These are phyloP conservation scores for Quercus suber DNA, from an alignment of 306 rosid genomes.

Conservation along the genomic window DNA sequence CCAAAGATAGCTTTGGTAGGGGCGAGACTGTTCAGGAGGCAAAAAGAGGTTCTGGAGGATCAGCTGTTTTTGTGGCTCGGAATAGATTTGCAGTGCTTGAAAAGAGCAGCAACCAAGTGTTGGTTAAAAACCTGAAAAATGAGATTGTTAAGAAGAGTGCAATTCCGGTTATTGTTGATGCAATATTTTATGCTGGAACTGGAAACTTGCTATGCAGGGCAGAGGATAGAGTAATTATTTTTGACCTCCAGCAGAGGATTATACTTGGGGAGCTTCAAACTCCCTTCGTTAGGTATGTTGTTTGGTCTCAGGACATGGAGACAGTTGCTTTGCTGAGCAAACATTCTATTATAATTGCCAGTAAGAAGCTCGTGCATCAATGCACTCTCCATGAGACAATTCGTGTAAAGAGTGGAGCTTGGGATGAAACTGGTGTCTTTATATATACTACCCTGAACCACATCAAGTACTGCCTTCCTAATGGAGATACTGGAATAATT, in stretches of 20 bases:
- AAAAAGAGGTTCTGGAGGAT: conserved; percentile 87
- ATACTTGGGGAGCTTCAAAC: conserved; percentile 81
- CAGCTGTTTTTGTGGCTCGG: conserved; percentile 89
- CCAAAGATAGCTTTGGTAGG: conserved; percentile 70
- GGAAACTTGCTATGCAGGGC: conserved; percentile 82
- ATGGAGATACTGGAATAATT: conserved; percentile 90
- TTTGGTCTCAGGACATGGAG: conserved; percentile 89
- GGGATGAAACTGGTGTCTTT: conserved; percentile 95
- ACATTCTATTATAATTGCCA: conserved; percentile 82
- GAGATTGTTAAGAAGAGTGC: conserved; percentile 67
- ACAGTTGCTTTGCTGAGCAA: conserved; percentile 91
- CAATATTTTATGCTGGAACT: conserved; percentile 88
- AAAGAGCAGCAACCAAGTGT: conserved; percentile 67
- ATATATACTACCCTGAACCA: conserved; percentile 88
- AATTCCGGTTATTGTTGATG: conserved; percentile 69
- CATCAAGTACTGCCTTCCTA: conserved; percentile 86
- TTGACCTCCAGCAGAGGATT: conserved; percentile 78
- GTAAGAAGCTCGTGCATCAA: conserved; percentile 81
- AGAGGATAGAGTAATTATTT: conserved; percentile 80
- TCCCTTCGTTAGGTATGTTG: conserved; percentile 76
- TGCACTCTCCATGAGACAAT: conserved; percentile 96
- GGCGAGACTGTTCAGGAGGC: conserved; percentile 77
- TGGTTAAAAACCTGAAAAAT: conserved; percentile 66
- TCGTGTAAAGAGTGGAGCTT: conserved; percentile 92
- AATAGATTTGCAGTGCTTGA: conserved; percentile 93